Evolutionary conservation across 129 eudicot species (phyloP), one percentile per base, ranked within the genome.

Genomic region (Glebionis coronaria): DNA sequence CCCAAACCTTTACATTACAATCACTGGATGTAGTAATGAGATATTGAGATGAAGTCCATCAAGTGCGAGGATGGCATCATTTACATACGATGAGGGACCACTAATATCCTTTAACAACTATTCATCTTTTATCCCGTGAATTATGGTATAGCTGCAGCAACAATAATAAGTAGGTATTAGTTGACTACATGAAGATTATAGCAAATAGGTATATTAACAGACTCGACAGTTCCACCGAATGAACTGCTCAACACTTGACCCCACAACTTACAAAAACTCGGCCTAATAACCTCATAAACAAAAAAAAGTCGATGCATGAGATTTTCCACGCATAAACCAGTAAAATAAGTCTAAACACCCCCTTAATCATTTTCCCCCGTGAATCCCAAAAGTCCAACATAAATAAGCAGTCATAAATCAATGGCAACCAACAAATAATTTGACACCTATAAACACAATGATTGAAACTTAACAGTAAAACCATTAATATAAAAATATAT

Each of bases 1-100:
- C 95, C 99, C 99, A 93, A 61, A 86, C 98, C 87, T 93, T 93
- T 59, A 93, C 97, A 23, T 97, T 86, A 85, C 97, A 84, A 75
- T 91, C 97, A 71, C 97, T 93, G 57, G 99, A 91, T 66, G 97
- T 96, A 40, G 97, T 91, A 74, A 91, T 91, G 35, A n/a, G n/a
- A n/a, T n/a, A n/a, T n/a, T n/a, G n/a, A 91, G 58, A 35, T 94
- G 90, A 73, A 85, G 68, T 63, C 93, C 97, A 78, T 93, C 99
- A 76, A 66, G 76, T 25, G 97, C 84, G 72, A 93, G 86, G 56
- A 86, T 86, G 76, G 99, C 99, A 79, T 84, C 86, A 78, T 93
- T 93, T 65, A 93, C 99, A 77, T 88, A 88, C 19, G 99, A 93
- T 56, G 88, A 18, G 79, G 89, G 97, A 49, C 99, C 97, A 67